phyloP scores from a whole-genome alignment of 75 land plant genomes.

The Sequoia sempervirens region DNA sequence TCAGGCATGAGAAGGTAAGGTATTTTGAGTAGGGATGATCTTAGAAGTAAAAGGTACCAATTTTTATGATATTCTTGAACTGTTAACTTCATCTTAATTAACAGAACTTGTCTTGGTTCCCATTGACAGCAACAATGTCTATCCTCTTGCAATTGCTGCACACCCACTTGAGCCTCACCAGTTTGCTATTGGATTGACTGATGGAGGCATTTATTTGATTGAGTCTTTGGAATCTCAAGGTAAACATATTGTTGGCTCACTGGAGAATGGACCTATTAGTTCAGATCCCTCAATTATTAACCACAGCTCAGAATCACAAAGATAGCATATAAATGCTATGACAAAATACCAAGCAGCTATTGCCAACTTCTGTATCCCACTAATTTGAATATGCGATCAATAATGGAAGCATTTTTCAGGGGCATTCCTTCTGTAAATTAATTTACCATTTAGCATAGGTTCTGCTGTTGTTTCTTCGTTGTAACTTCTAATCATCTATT shows the following conservation, averaged over 20 bases:
- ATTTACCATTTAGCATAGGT: no score
- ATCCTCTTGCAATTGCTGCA: slow-evolving; percentile 56
- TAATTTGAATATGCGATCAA: not conserved
- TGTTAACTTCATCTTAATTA: no score
- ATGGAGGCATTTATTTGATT: slow-evolving; percentile 46
- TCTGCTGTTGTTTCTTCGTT: no score
- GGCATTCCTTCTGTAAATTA: no score
- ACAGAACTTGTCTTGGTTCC: not conserved
- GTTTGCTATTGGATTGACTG: slow-evolving; percentile 42
- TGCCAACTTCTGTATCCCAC: not conserved
- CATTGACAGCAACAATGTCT: slow-evolving; percentile 23
- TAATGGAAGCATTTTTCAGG: no score
- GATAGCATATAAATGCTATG: not conserved
- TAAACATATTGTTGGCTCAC: slow-evolving; percentile 34
- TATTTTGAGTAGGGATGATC: not conserved
- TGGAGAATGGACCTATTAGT: slow-evolving; percentile 8
- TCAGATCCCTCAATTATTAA: not conserved
- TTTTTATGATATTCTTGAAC: no score
- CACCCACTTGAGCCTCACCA: slow-evolving; percentile 40
- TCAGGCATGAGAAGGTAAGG: not conserved
- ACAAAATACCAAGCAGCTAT: not conserved
- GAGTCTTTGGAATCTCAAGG: slow-evolving; percentile 19
- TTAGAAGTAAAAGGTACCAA: not conserved
- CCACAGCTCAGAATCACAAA: not conserved
- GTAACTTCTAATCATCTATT: no score